These are phyloP conservation scores for Histomonas meleagridis DNA, from an alignment of 208 protist species.

Conservation along the genomic window DNA sequence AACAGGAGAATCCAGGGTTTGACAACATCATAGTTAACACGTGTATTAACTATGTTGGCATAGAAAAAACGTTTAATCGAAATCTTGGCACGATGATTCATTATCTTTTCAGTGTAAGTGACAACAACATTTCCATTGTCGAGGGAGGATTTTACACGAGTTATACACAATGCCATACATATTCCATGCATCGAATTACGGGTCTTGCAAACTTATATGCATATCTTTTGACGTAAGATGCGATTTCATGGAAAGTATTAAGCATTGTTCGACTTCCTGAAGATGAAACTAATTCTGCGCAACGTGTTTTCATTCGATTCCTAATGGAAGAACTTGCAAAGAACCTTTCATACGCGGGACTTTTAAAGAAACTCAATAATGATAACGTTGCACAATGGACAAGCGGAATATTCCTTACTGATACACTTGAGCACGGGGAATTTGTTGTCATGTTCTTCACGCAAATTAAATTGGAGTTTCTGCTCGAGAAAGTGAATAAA, in stretches of 20 bases:
- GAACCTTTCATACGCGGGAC: neutral
- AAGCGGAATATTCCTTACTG: neutral
- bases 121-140: neutral
- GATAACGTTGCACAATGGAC: neutral
- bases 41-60: neutral
- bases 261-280: neutral
- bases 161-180: neutral
- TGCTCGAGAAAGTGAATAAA: neutral
- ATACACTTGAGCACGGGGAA: neutral
- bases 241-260: neutral
- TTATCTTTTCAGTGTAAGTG: neutral
- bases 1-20: too few relatives aligned
- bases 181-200: neutral
- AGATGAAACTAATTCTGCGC: constrained; percentile 22
- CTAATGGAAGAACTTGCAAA: neutral
- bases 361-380: neutral
- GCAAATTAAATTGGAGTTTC: neutral
- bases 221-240: neutral
- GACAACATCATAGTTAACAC: neutral
- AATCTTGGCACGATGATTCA: neutral
- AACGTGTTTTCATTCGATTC: neutral
- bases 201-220: neutral
- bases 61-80: neutral
- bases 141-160: neutral
- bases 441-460: neutral